These are phyloP conservation scores for Beta corolliflora DNA, from an alignment of 179 eudicot genomes.

Conservation along the genomic window DNA sequence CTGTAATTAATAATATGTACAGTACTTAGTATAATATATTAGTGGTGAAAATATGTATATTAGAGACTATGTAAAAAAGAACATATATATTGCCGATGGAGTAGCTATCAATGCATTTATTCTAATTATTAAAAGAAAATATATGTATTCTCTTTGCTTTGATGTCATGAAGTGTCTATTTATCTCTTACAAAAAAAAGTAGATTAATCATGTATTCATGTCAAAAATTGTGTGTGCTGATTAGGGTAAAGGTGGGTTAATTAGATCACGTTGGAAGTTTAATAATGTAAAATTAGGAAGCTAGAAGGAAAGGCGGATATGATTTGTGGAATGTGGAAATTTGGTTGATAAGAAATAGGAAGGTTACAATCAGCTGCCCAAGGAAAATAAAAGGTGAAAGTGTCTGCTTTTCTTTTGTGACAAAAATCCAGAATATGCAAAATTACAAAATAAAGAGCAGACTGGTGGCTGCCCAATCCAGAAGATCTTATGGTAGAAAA, in stretches of 20 bases:
- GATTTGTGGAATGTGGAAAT: slow-evolving; percentile 4
- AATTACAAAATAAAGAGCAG: neutral
- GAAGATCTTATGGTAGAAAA: neutral
- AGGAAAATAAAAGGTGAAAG: neutral
- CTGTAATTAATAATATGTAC: too few species aligned
- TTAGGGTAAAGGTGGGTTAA: neutral
- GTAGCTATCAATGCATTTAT: too few species aligned
- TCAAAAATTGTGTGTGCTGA: neutral
- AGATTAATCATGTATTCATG: too few species aligned
- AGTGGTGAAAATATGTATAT: too few species aligned
- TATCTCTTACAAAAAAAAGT: too few species aligned
- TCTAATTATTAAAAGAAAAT: too few species aligned
- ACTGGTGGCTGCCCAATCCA: slow-evolving; percentile 1
- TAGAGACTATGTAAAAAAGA: too few species aligned
- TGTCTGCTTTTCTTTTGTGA: neutral
- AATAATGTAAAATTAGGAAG: neutral
- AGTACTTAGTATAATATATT: too few species aligned
- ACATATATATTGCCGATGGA: too few species aligned
- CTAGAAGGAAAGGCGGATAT: neutral
- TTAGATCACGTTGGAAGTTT: neutral
- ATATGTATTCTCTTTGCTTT: too few species aligned
- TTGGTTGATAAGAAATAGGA: slow-evolving; percentile 2
- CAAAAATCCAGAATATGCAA: neutral
- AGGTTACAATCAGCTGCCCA: neutral
- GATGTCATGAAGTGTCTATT: too few species aligned